A percentile compares a stretch with the other conserved stretches of the same genome.
These are phyloP conservation scores for Gnaphalium uliginosum DNA, from an alignment of 129 eudicot species.

Conservation along the genomic window DNA sequence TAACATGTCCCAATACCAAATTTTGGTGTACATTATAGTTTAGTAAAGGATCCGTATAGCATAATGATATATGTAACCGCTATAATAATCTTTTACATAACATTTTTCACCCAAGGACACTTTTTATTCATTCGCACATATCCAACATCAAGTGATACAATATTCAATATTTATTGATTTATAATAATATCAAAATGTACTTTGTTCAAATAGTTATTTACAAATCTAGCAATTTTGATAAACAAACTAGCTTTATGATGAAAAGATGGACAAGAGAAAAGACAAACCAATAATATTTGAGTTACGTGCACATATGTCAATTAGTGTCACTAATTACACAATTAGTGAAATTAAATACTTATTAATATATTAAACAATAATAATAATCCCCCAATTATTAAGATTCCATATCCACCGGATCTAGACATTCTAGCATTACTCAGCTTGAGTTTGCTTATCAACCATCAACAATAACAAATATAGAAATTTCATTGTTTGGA, in stretches of 20 bases:
- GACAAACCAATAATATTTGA: conserved; percentile 67
- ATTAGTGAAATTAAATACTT: background rate
- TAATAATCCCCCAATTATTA: conserved; percentile 6
- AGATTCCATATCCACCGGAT: conserved; percentile 16
- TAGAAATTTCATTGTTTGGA: background rate
- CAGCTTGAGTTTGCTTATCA: background rate
- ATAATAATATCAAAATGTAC: too few species aligned
- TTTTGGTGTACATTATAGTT: too few species aligned
- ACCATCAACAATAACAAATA: background rate
- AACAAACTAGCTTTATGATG: background rate
- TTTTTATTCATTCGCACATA: too few species aligned
- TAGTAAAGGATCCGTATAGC: too few species aligned
- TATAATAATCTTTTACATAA: too few species aligned
- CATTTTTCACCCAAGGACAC: too few species aligned
- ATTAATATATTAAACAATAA: background rate
- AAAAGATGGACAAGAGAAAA: conserved; percentile 19
- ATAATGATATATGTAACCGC: too few species aligned
- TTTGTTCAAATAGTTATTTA: too few species aligned
- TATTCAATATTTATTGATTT: too few species aligned
- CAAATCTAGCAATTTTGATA: background rate
- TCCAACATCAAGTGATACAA: too few species aligned
- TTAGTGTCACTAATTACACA: conserved; percentile 28
- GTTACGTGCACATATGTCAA: conserved; percentile 47
- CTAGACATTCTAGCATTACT: background rate
- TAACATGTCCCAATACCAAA: too few species aligned